A percentile compares a stretch with the other conserved stretches of the same genome.
Conservation (phyloP, 768 basidiomycete species). For the Trametopsis cervina region DNA sequence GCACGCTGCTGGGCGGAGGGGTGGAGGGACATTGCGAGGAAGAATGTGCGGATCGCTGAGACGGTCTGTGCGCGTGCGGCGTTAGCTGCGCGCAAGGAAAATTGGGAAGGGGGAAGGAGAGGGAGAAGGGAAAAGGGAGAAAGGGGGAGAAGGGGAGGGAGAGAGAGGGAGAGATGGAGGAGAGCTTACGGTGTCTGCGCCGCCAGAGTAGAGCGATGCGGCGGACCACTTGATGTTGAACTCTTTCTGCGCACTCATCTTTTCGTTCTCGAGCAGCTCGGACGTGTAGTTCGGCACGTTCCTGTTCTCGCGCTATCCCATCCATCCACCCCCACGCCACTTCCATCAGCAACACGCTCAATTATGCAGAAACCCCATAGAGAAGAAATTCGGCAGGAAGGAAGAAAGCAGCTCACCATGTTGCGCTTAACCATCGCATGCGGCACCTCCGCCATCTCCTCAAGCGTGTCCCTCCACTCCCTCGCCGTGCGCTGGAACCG, state of each 20-base stretch:
- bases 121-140: constrained; percentile 32
- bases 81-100: constrained; percentile 1
- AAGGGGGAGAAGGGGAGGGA: constrained; percentile 16
- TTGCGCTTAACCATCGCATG: constrained; percentile 24
- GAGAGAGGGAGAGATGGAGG: not conserved
- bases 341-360: not conserved
- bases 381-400: not conserved
- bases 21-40: constrained; percentile 13
- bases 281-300: constrained; percentile 53
- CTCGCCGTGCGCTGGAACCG: constrained; percentile 24
- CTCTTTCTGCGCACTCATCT: constrained; percentile 48
- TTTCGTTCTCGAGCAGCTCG: constrained; percentile 44
- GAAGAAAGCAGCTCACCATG: constrained; percentile 22
- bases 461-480: constrained; percentile 14
- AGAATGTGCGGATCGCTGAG: constrained; percentile 9
- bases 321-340: constrained; percentile 29
- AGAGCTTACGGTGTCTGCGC: constrained; percentile 32
- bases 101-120: constrained; percentile 3
- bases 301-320: constrained; percentile 52
- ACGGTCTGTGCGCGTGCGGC: constrained; percentile 12
- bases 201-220: constrained; percentile 22
- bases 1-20: constrained; percentile 14
- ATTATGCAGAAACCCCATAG: not conserved
- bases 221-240: constrained; percentile 59
- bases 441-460: constrained; percentile 25